Evolutionary conservation across 1,139 yeast species (phyloP).

Genomic region (Meyerozyma carpophila): DNA sequence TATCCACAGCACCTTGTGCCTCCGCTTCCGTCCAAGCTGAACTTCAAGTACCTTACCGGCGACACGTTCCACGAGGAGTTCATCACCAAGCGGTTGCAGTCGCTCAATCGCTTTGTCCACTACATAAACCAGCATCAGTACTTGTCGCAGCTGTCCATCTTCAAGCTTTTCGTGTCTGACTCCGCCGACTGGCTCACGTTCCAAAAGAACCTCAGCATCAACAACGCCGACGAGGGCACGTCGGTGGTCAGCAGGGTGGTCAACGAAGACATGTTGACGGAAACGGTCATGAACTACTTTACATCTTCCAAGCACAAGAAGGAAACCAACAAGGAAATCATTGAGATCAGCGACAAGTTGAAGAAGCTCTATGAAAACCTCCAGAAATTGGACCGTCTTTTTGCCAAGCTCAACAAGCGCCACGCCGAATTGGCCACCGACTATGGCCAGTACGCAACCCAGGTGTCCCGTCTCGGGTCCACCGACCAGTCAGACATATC

Average conservation of each 20-base stretch:
- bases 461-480: constrained; percentile 30
- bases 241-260: constrained; percentile 39
- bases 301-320: constrained; percentile 64
- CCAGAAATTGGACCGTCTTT: constrained; percentile 70
- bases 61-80: constrained; percentile 80
- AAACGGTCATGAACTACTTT: constrained; percentile 87
- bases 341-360: constrained; percentile 77
- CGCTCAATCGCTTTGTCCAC: constrained; percentile 69
- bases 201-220: constrained; percentile 54
- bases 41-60: constrained; percentile 91
- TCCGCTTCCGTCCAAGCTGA: constrained; percentile 89
- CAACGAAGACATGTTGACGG: constrained; percentile 66
- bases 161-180: constrained; percentile 69
- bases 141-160: constrained; percentile 63
- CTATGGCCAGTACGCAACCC: constrained; percentile 65
- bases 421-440: constrained; percentile 71
- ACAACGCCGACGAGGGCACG: constrained; percentile 17
- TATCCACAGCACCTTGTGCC: constrained; percentile 85
- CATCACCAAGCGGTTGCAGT: constrained; percentile 77
- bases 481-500: constrained; percentile 7
- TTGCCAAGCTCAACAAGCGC: constrained; percentile 65
- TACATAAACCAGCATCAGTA: constrained; percentile 72
- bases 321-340: constrained; percentile 71
- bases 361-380: constrained; percentile 83
- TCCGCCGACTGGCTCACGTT: constrained; percentile 82